These are phyloP conservation scores for Firmiana major DNA, from an alignment of 345 rosid species.

Conservation along the genomic window DNA sequence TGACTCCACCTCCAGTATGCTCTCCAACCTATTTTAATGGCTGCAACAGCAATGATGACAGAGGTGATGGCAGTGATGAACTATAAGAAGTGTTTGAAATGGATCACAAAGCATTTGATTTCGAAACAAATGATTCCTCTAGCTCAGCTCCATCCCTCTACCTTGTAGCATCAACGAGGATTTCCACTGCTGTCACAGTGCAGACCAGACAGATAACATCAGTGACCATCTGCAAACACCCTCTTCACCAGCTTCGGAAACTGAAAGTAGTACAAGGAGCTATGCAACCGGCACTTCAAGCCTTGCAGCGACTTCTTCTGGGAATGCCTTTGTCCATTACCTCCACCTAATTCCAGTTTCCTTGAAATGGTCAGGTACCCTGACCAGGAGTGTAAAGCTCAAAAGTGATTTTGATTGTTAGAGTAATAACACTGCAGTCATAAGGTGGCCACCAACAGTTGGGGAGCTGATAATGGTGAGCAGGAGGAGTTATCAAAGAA, in stretches of 20 bases:
- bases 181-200: conserved; percentile 43
- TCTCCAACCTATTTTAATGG: conserved; percentile 9
- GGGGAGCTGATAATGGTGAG: conserved; percentile 85
- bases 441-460: conserved; percentile 58
- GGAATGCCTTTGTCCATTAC: conserved; percentile 77
- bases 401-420: conserved; percentile 17
- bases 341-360: conserved; percentile 43
- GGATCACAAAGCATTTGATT: conserved; percentile 35
- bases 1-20: conserved; percentile 37
- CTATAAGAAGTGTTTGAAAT: conserved; percentile 16
- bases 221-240: conserved; percentile 28
- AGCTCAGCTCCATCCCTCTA: no score
- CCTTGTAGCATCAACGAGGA: no score
- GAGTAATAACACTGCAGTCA: conserved; percentile 18
- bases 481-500: conserved; percentile 59
- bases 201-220: conserved; percentile 20
- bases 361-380: conserved; percentile 27
- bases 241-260: conserved; percentile 50
- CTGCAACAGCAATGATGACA: conserved; percentile 14
- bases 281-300: conserved; percentile 59
- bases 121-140: conserved; percentile 44
- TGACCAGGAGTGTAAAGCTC: conserved; percentile 22
- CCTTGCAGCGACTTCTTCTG: conserved; percentile 62
- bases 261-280: no score
- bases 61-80: conserved; percentile 12